Base-by-base conservation (phyloP, 495 filamentous ascomycete genomes). In the Bathelium albidoporum region DNA sequence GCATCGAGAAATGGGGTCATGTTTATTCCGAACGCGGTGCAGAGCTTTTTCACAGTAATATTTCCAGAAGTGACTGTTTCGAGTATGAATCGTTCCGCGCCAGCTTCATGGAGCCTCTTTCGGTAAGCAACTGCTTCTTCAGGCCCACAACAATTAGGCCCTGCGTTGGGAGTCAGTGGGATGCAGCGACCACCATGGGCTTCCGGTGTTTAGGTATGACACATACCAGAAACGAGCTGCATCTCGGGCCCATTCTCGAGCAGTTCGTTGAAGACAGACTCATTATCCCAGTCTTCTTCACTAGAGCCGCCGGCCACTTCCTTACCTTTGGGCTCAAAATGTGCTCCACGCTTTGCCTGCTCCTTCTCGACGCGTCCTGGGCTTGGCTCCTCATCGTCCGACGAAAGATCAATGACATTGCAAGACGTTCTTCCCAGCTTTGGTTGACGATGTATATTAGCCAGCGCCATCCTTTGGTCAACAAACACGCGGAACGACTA, bases 1-100 rank as follows among this genome's bases (percentile, higher is more conserved):
- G 83, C 78, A 28, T 85, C 88, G 26, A 93, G 88, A 24, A 70
- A 72, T 11, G 69, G 55, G 16, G 62, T 32, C 0, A 65, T 67
- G 31, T 72, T 66, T 64, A 96, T 85, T 58, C 89, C 88, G 76
- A 98, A 98, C n/a, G 93, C 94, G 5, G 90, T 94, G 65, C 91
- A 85, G 24, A 98, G 78, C 74, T 90, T 94, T 76, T 87, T 89
- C 26, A 87, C 89, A 1, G 87, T 84, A 64, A 93, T 83, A 29
- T 77, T 76, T 16, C 84, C 83, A 28, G 81, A 78, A 41, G 84
- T 82, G 62, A 97, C 80, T 12, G 88, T 91, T 63, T 85, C 80
- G 64, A 83, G 77, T 62, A 90, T 80, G 73, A 97, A 96, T 18
- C 84, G 80, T 55, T 85, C 83, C 53, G 87, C 87, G 3, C 92